Base-by-base conservation (phyloP, 768 basidiomycete species). In the Punctularia strigosozonata region DNA sequence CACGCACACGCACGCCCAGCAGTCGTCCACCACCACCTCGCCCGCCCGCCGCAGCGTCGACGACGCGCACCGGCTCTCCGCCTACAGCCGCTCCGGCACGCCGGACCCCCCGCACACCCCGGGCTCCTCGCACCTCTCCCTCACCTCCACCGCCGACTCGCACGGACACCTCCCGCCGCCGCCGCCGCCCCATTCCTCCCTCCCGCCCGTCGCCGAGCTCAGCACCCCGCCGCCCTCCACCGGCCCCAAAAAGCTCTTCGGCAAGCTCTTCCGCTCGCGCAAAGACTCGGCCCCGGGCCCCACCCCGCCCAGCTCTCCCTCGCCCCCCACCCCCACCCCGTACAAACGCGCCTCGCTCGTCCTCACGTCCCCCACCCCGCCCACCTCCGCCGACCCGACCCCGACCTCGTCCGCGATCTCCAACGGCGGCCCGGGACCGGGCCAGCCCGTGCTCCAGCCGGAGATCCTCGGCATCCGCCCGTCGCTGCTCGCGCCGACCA, bases 201-300 rank as follows among this genome's bases (percentile, higher is more conserved):
- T 50, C 24, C 38, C 46, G 7, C 34, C 44, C 22, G n/a, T n/a
- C n/a, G n/a, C n/a, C n/a, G n/a, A n/a, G n/a, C n/a, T n/a, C n/a
- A n/a, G n/a, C n/a, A 33, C 46, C 3, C 50, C 52, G 8, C 39
- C 60, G 3, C 37, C 53, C 39, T 34, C 50, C 62, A 35, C 58
- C 43, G 72, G 77, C 43, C 61, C 73, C 17, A 78, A 73, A 44
- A 70, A 60, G 41, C 43, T 88, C 15, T 81, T 87, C 45, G 69
- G 77, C 20, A 80, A 72, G 51, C 59, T 87, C 24, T 88, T 88
- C 64, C 80, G 72, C 52, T n/a, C n/a, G n/a, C 73, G 68, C 50
- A 75, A 69, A 47, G 61, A 60, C 21, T 49, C 7, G 14, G 10
- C 20, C 8, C 18, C 38, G 35, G 21, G 54, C 31, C 48, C 54